Evolutionary conservation across 495 filamentous ascomycete genomes (phyloP).

Genomic region (Tuber calosporum): DNA sequence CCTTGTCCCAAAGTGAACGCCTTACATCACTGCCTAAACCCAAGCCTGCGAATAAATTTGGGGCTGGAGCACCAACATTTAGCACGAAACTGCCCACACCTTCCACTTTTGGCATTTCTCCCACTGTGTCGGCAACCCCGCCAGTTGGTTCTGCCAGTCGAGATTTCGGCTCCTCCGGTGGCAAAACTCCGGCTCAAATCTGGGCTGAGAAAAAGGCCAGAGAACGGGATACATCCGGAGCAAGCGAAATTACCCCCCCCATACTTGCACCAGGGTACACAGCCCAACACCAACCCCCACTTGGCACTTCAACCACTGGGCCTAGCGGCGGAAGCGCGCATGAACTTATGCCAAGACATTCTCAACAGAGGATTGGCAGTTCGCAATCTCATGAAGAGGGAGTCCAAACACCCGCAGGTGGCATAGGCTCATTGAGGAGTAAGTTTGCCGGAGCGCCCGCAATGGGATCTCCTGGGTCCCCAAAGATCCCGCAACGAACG

Average conservation of each 20-base stretch:
- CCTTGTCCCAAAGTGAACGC: conserved; percentile 64
- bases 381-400: conserved; percentile 45
- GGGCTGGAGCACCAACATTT: conserved; percentile 58
- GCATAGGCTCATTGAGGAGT: conserved; percentile 64
- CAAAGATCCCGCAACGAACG: conserved; percentile 32
- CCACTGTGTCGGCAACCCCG: conserved; percentile 47
- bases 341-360: conserved; percentile 34
- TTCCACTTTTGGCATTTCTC: conserved; percentile 52
- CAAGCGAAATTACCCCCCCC: conserved; percentile 44
- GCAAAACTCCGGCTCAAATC: conserved; percentile 91
- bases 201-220: conserved; percentile 95
- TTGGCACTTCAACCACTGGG: conserved; percentile 64
- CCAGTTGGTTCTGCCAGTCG: conserved; percentile 73
- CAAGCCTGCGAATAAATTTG: conserved; percentile 83
- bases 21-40: conserved; percentile 86
- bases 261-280: conserved; percentile 57
- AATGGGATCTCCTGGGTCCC: conserved; percentile 53
- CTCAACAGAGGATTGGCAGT: conserved; percentile 55
- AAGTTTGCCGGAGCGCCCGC: conserved; percentile 65
- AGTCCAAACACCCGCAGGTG: conserved; percentile 51
- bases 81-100: conserved; percentile 87
- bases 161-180: conserved; percentile 88
- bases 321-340: conserved; percentile 53
- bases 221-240: conserved; percentile 54
- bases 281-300: conserved; percentile 80